Evolutionary conservation across 805 yeast species (phyloP).

Genomic region (Kuraishia cidri): DNA sequence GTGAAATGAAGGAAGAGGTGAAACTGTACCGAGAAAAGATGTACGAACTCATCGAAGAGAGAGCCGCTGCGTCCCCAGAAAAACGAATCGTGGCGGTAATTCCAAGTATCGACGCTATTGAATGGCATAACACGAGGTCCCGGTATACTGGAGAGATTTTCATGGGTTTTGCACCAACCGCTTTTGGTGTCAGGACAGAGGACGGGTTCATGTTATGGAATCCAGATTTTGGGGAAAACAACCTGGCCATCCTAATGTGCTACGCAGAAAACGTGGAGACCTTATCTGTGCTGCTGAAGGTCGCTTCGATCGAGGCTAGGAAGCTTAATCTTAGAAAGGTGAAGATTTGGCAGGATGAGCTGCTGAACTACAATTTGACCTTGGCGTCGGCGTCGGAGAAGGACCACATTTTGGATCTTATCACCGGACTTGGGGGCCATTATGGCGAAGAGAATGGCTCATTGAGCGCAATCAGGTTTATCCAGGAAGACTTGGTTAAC

Average conservation of each 20-base stretch:
- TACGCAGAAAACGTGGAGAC: constrained; percentile 7
- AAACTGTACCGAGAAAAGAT: constrained; percentile 2
- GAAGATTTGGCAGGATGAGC: constrained; percentile 15
- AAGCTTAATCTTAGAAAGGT: constrained; percentile 8
- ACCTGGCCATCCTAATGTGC: constrained; percentile 10
- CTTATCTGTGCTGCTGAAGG: constrained; percentile 7
- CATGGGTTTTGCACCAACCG: constrained; percentile 3
- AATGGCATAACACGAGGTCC: constrained; percentile 5
- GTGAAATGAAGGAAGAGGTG: constrained; percentile 2
- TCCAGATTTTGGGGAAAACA: constrained; percentile 18
- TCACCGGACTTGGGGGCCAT: constrained; percentile 6
- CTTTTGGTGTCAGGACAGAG: constrained; percentile 11
- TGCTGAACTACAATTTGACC: constrained; percentile 8
- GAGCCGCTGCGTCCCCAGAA: constrained; percentile 1
- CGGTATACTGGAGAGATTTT: constrained; percentile 1
- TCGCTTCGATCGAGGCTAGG: constrained; percentile 6
- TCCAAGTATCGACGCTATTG: constrained; percentile 26
- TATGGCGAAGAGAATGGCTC: constrained; percentile 10
- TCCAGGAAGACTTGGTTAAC: constrained; percentile 1
- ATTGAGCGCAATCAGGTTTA: constrained; percentile 10
- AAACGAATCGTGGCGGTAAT: constrained; percentile 9
- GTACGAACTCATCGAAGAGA: too few relatives aligned
- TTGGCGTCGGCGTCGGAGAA: constrained; percentile 4
- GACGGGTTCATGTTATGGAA: constrained; percentile 33
- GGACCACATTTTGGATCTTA: neutral